A percentile compares a stretch with the other conserved stretches of the same genome.
Conservation (phyloP, 768 basidiomycete genomes). For the Megacollybia marginata region DNA sequence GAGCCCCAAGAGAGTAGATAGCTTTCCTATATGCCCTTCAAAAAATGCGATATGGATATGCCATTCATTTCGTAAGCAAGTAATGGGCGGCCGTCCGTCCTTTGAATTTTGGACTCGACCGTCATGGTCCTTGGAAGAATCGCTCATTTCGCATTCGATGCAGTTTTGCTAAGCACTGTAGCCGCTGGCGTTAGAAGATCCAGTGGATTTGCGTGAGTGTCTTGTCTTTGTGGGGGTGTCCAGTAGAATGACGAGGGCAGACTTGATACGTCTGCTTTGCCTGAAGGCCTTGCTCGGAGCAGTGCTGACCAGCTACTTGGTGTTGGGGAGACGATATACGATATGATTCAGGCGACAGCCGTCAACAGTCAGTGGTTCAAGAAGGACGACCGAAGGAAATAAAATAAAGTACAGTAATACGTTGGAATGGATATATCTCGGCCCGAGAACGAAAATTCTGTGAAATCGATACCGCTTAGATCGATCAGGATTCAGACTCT, state of each 20-base stretch:
- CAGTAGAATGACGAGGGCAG: slow-evolving; percentile 25
- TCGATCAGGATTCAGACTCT: too few species aligned
- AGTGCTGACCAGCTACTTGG: slow-evolving; percentile 78
- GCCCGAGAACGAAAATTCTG: too few species aligned
- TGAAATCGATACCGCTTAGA: too few species aligned
- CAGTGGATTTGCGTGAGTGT: slow-evolving; percentile 81
- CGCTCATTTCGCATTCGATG: slow-evolving; percentile 79
- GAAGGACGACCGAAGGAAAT: slow-evolving; percentile 30
- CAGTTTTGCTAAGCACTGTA: slow-evolving; percentile 79
- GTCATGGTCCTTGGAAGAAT: slow-evolving; percentile 49
- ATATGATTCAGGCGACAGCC: slow-evolving; percentile 75
- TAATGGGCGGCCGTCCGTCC: too few species aligned
- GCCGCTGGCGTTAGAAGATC: slow-evolving; percentile 87
- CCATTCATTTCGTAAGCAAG: slow-evolving; percentile 5
- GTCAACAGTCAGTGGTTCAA: slow-evolving; percentile 84
- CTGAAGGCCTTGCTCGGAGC: slow-evolving; percentile 71
- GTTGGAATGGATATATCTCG: too few species aligned
- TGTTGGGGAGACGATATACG: slow-evolving; percentile 85
- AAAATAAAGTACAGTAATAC: too few species aligned
- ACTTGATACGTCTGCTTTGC: slow-evolving; percentile 57
- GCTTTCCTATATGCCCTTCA: too few species aligned
- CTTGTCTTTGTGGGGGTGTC: not conserved
- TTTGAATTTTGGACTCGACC: too few species aligned
- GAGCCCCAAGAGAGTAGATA: slow-evolving; percentile 69
- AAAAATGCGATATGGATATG: too few species aligned